phyloP scores from a whole-genome alignment of 2,329 filamentous ascomycete species.

The Apiospora hydei region DNA sequence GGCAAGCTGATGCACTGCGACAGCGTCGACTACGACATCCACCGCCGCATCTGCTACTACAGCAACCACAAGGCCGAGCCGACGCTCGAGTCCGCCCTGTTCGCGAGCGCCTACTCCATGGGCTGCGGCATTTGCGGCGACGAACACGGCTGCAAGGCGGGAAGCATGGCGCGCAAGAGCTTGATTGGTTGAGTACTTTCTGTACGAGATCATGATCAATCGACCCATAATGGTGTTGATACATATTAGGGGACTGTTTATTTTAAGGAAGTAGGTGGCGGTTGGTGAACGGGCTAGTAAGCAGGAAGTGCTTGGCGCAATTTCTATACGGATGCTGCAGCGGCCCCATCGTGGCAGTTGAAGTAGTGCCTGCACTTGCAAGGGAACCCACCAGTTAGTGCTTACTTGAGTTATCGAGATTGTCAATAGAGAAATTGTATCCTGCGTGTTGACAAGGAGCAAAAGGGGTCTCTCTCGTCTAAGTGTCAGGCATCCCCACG shows the following conservation, averaged over 20 bases:
- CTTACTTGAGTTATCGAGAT: not conserved
- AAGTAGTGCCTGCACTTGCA: not conserved
- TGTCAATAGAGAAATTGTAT: not conserved
- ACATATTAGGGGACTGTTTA: no score
- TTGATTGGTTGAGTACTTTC: not conserved
- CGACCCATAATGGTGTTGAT: no score
- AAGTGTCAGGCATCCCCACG: not conserved
- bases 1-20: constrained; percentile 2
- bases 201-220: no score
- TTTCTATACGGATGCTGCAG: not conserved
- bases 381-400: not conserved
- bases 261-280: no score
- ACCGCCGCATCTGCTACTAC: not conserved
- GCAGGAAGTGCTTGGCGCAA: not conserved
- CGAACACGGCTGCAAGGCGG: not conserved
- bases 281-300: not conserved
- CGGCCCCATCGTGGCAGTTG: not conserved
- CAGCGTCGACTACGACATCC: constrained; percentile 6
- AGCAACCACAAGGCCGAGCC: constrained; percentile 8
- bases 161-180: not conserved
- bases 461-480: no score
- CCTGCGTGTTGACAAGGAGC: not conserved
- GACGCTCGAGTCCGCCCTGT: not conserved
- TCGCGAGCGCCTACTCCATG: constrained; percentile 2
- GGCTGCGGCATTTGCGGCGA: not conserved